These are phyloP conservation scores for Gymnopus androsaceus DNA, from an alignment of 1,284 basidiomycete genomes.

Conservation along the genomic window DNA sequence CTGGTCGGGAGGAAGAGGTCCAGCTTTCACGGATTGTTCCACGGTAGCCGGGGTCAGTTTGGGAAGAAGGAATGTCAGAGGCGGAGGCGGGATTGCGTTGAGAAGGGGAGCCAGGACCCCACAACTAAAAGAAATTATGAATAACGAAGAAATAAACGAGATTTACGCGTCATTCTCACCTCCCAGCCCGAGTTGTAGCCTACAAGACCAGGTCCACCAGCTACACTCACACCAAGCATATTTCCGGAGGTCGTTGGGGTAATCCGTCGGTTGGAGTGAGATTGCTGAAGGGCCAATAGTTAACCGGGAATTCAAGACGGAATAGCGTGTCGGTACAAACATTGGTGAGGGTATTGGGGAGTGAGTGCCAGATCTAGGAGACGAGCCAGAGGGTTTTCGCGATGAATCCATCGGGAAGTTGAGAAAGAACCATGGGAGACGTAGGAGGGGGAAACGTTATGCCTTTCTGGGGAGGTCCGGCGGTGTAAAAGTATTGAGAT, in stretches of 20 bases:
- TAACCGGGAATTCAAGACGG: neutral
- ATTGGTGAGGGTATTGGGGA: constrained; percentile 61
- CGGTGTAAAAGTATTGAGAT: constrained; percentile 67
- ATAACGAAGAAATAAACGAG: constrained; percentile 9
- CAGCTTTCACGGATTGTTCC: constrained; percentile 53
- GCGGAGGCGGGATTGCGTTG: constrained; percentile 66
- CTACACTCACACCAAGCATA: constrained; percentile 58
- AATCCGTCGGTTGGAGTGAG: constrained; percentile 49
- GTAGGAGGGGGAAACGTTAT: constrained; percentile 40
- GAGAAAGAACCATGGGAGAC: constrained; percentile 23
- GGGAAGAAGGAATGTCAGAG: constrained; percentile 53
- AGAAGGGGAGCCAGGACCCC: constrained; percentile 53
- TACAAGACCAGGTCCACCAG: constrained; percentile 49
- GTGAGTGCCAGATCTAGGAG: constrained; percentile 60
- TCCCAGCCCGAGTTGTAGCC: constrained; percentile 68
- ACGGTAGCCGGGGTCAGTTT: constrained; percentile 50
- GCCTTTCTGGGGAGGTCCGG: constrained; percentile 54
- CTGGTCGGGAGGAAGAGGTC: constrained; percentile 50
- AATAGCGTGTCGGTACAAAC: constrained; percentile 38
- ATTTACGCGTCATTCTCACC: constrained; percentile 41
- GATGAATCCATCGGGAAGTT: constrained; percentile 59
- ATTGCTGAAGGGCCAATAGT: constrained; percentile 26
- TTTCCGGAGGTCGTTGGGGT: constrained; percentile 42
- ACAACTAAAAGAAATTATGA: constrained; percentile 48
- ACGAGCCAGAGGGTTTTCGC: constrained; percentile 68